These are phyloP conservation scores for Fusarium veterinarium DNA, from an alignment of 2,329 filamentous ascomycete species.

Conservation along the genomic window DNA sequence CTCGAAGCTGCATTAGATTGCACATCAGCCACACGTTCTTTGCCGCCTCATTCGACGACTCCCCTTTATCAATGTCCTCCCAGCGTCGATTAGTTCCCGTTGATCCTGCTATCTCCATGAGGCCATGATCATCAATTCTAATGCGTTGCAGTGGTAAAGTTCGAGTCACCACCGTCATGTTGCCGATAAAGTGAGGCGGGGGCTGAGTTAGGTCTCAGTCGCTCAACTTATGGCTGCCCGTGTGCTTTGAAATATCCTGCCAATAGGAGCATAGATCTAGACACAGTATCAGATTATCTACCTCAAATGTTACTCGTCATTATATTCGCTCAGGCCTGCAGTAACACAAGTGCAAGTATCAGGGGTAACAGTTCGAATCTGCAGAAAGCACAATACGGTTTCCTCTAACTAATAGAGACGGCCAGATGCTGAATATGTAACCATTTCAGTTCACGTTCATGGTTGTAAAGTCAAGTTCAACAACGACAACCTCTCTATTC, in stretches of 20 bases:
- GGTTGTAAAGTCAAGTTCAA: not conserved
- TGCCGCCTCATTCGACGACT: constrained; percentile 19
- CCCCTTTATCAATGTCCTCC: not conserved
- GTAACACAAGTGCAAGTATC: constrained; percentile 20
- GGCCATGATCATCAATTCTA: not conserved
- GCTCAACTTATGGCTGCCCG: not conserved
- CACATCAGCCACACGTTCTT: constrained; percentile 11
- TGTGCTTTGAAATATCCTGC: not conserved
- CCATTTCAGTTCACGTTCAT: not conserved
- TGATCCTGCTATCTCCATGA: not conserved
- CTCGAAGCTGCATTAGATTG: constrained; percentile 1
- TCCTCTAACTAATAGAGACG: not conserved
- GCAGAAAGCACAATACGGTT: not conserved
- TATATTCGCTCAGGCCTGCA: not conserved
- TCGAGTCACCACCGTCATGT: not conserved
- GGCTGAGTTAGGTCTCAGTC: not conserved
- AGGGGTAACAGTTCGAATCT: constrained; percentile 17
- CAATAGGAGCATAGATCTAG: not conserved
- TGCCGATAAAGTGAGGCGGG: constrained; percentile 13
- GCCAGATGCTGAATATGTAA: not conserved
- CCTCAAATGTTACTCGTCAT: not conserved
- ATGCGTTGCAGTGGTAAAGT: not conserved
- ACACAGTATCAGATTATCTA: not conserved
- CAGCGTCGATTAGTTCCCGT: not conserved
- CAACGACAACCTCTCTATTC: not conserved